phyloP scores from a whole-genome alignment of 352 stramenopile species.

The Phytophthora melonis region DNA sequence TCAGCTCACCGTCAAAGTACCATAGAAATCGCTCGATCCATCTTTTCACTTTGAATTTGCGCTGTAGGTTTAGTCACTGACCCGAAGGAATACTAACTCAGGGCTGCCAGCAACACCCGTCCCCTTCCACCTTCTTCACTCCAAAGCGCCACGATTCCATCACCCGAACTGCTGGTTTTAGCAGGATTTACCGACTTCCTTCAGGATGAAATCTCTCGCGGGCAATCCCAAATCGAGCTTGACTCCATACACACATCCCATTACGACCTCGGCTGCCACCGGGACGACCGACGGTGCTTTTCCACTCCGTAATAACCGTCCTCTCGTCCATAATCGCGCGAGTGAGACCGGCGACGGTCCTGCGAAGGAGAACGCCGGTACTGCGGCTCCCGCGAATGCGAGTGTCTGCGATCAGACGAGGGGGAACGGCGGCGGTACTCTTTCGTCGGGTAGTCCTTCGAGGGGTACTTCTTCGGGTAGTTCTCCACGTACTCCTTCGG shows the following conservation, averaged over 20 bases:
- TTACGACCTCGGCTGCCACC: slow-evolving; percentile 47
- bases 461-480: slow-evolving; percentile 19
- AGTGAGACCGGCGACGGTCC: slow-evolving; percentile 33
- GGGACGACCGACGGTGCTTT: slow-evolving; percentile 37
- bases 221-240: background rate
- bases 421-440: slow-evolving; percentile 27
- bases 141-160: no score
- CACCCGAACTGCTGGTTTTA: no score
- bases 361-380: slow-evolving; percentile 31
- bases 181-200: no score
- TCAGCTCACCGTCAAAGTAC: no score
- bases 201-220: no score
- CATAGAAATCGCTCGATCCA: no score
- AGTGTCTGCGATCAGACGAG: slow-evolving; percentile 32
- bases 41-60: no score
- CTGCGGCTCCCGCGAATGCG: slow-evolving; percentile 26
- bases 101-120: no score
- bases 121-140: no score
- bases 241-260: background rate
- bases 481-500: slow-evolving; percentile 25
- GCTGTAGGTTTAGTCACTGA: no score
- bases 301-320: slow-evolving; percentile 27
- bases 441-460: slow-evolving; percentile 27
- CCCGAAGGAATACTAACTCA: no score
- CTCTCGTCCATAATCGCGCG: slow-evolving; percentile 29